Evolutionary conservation across 2,329 filamentous ascomycete species (phyloP).

Genomic region (Remersonia thermophila): DNA sequence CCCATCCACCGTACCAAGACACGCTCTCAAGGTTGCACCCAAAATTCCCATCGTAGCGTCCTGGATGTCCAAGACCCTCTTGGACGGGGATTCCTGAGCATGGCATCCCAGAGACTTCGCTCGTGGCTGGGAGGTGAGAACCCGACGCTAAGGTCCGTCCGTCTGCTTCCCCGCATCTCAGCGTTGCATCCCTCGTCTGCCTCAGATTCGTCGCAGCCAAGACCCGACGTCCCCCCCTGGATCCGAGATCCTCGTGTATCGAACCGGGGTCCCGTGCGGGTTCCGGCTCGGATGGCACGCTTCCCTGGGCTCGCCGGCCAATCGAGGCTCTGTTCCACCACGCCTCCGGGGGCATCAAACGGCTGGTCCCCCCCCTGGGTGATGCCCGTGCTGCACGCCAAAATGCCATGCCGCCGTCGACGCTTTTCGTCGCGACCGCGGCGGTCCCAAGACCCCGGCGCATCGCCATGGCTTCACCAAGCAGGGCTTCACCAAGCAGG

Average conservation of each 20-base stretch:
- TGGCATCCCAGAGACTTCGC: no score
- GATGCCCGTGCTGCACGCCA: slow-evolving; percentile 16
- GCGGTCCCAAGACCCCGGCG: background rate
- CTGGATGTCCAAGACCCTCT: no score
- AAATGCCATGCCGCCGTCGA: slow-evolving; percentile 8
- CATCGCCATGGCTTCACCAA: slow-evolving; percentile 2
- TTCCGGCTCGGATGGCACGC: slow-evolving; percentile 1
- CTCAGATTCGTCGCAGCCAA: slow-evolving; percentile 34
- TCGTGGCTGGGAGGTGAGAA: no score
- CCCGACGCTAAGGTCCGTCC: no score
- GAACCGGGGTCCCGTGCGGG: background rate
- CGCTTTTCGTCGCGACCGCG: background rate
- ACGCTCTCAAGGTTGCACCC: no score
- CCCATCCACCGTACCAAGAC: no score
- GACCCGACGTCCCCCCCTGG: slow-evolving; percentile 10
- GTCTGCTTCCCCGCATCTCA: no score
- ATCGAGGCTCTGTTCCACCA: slow-evolving; percentile 13
- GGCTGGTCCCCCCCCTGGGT: slow-evolving; percentile 18
- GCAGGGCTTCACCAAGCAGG: no score
- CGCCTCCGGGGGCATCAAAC: slow-evolving; percentile 22
- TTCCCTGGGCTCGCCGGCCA: slow-evolving; percentile 12
- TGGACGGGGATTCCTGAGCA: no score
- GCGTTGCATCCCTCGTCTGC: slow-evolving; percentile 21
- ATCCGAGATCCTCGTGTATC: slow-evolving; percentile 17
- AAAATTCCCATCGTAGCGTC: no score